Base-by-base conservation (phyloP, 176 grass and related monocot species). In the Ensete glaucum region DNA sequence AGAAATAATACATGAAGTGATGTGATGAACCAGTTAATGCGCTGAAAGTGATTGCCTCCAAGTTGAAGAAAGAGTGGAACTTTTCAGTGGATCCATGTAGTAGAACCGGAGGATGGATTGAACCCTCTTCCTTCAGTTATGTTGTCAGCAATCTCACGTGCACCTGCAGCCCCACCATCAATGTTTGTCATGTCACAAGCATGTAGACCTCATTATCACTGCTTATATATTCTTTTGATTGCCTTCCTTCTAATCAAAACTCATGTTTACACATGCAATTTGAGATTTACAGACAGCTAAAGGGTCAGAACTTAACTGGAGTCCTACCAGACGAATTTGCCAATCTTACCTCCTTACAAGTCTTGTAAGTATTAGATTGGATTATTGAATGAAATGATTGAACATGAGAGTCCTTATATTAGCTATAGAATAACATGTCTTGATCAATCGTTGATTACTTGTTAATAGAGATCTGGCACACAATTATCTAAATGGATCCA, bases 291-390 rank as follows among this genome's bases (percentile, higher is more conserved):
- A 78, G 76, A 11, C 1, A 0, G 48, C 25, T 78, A 22, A 78
- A 21, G 26, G 51, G 76, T 66, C 76, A 69, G 52, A 78, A 78
- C 22, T 25, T 67, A 24, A 78, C 63, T 55, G 76, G 63, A 34
- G 11, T 55, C 26, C 76, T 78, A n/a, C 76, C 76, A 9, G 52
- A 78, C 14, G 76, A 78, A 23, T 78, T 78, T 54, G 76, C 76
- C 16, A 78, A 78, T 12, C 76, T 78, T 55, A 67, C 76, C 22
- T 68, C 21, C 52, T 34, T 78, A 52, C 52, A 25, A 11, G 25
- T 54, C 9, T 11, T 78, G 76, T 78, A 54, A 78, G 76, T 54
- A 29, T 14, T 22, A 49, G 2, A 22, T 19, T 1, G 27, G 1
- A 15, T 48, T 69, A 48, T 15, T 69, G 1, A 20, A 27, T 57